phyloP scores from a whole-genome alignment of 768 basidiomycete genomes.

The Clitopilus hobsonii region DNA sequence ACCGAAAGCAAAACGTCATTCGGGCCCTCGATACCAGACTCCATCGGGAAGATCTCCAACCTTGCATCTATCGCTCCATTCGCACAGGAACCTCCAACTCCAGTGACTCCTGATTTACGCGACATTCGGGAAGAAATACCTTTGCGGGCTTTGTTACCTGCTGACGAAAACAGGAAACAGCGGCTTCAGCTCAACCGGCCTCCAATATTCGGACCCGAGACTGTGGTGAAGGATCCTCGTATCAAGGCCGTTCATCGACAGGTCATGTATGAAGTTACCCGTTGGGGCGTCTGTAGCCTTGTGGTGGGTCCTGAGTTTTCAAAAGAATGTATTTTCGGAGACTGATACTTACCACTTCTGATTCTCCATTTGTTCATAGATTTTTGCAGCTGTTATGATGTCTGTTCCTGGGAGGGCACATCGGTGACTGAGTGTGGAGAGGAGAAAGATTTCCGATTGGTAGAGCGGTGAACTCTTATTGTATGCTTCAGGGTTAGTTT shows the following conservation, averaged over 20 bases:
- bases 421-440: neutral
- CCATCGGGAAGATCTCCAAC: neutral
- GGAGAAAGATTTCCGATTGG: too few relatives aligned
- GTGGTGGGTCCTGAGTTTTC: neutral
- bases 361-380: too few relatives aligned
- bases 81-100: slow-evolving; percentile 2
- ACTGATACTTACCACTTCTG: too few relatives aligned
- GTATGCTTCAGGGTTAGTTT: too few relatives aligned
- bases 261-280: slow-evolving; percentile 22
- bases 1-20: neutral
- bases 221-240: slow-evolving; percentile 30
- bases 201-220: slow-evolving; percentile 36
- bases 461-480: too few relatives aligned
- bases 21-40: neutral
- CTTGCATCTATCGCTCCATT: slow-evolving; percentile 15
- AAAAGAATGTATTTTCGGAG: too few relatives aligned
- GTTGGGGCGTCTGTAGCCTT: neutral
- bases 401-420: neutral
- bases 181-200: slow-evolving; percentile 17
- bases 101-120: slow-evolving; percentile 6
- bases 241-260: slow-evolving; percentile 26
- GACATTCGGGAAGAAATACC: neutral
- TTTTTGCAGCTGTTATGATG: neutral
- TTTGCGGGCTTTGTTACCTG: slow-evolving; percentile 2
- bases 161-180: neutral